These are phyloP conservation scores for Heterobasidion occidentale DNA, from an alignment of 1,284 basidiomycete genomes.

Conservation along the genomic window DNA sequence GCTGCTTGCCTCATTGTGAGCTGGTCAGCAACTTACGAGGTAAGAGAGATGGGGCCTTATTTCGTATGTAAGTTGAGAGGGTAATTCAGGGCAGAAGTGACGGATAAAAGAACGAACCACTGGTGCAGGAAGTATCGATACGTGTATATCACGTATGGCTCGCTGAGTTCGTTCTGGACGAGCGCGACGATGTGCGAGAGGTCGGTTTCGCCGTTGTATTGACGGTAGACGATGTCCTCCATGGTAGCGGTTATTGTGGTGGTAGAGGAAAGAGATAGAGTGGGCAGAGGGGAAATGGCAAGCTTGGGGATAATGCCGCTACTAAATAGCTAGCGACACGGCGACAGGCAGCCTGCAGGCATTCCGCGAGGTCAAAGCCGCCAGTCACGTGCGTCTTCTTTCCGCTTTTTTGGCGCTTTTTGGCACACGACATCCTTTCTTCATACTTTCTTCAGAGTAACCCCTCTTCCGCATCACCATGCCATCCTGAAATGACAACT, in stretches of 20 bases:
- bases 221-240: conserved; percentile 57
- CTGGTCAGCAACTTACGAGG: conserved; percentile 46
- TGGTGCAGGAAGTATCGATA: conserved; percentile 92
- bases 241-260: conserved; percentile 20
- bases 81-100: neutral
- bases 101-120: conserved; percentile 51
- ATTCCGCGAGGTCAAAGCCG: too few relatives aligned
- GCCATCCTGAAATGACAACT: too few relatives aligned
- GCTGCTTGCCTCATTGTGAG: neutral
- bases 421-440: too few relatives aligned
- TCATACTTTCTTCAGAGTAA: too few relatives aligned
- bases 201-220: conserved; percentile 72
- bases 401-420: too few relatives aligned
- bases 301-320: too few relatives aligned
- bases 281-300: neutral
- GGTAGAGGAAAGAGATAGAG: neutral
- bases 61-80: conserved; percentile 4
- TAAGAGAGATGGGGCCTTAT: conserved; percentile 90
- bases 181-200: conserved; percentile 77
- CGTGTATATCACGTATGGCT: conserved; percentile 93
- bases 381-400: too few relatives aligned
- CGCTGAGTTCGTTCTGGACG: conserved; percentile 88
- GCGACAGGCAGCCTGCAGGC: too few relatives aligned
- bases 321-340: too few relatives aligned
- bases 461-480: too few relatives aligned